Conservation (phyloP, 129 eudicot species). For the Lactuca saligna region DNA sequence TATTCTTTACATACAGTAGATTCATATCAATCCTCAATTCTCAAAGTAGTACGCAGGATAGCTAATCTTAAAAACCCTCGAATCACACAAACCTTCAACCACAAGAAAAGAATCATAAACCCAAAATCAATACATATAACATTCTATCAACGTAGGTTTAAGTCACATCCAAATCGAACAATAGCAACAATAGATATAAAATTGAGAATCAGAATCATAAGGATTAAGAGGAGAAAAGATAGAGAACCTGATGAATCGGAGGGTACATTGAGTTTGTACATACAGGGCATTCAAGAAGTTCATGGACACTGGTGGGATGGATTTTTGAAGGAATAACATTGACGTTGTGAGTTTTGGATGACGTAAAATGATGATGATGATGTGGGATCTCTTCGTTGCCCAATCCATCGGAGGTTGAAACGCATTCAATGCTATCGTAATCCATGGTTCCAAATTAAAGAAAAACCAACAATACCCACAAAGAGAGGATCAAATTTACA, state of each 20-base stretch:
- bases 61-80: neutral
- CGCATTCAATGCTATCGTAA: constrained; percentile 46
- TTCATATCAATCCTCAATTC: neutral
- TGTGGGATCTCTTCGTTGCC: constrained; percentile 45
- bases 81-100: neutral
- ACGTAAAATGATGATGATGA: constrained; percentile 32
- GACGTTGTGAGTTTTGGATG: constrained; percentile 31
- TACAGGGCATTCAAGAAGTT: constrained; percentile 14
- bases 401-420: constrained; percentile 45
- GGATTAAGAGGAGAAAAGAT: neutral
- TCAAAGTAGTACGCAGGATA: neutral
- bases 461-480: neutral
- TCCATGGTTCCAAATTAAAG: constrained; percentile 37
- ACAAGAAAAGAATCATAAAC: neutral
- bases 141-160: neutral
- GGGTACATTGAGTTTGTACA: constrained; percentile 6
- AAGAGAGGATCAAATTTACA: neutral
- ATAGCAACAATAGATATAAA: neutral
- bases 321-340: constrained; percentile 20
- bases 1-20: neutral
- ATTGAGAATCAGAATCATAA: neutral
- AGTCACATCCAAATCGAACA: neutral
- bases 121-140: neutral
- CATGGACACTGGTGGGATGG: constrained; percentile 28
- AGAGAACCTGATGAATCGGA: constrained; percentile 1